phyloP scores from a whole-genome alignment of 2,329 filamentous ascomycete species.

The Colletotrichum abscissum region DNA sequence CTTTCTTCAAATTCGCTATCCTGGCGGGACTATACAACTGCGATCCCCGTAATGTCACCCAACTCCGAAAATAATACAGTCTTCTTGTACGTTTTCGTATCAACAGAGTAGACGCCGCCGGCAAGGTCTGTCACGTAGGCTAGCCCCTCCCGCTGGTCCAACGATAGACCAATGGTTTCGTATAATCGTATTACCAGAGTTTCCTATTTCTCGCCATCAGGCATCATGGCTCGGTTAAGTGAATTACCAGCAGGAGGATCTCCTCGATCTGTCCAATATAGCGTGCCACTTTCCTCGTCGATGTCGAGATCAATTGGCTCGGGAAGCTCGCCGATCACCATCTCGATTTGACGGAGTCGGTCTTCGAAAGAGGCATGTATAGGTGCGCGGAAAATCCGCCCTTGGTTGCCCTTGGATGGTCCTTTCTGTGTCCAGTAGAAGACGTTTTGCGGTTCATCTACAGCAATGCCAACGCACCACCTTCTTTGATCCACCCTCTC shows the following conservation, averaged over 20 bases:
- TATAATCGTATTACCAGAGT: conserved; percentile 16
- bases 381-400: conserved; percentile 10
- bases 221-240: neutral
- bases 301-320: conserved; percentile 20
- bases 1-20: too few species aligned
- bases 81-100: neutral
- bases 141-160: neutral
- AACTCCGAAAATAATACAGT: conserved; percentile 7
- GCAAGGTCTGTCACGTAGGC: conserved; percentile 10
- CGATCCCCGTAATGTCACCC: conserved; percentile 8
- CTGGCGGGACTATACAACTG: neutral
- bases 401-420: conserved; percentile 12
- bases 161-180: conserved; percentile 5
- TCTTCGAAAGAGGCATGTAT: neutral
- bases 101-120: conserved; percentile 10
- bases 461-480: conserved; percentile 20
- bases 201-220: neutral
- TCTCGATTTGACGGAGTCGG: neutral
- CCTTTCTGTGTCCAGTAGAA: conserved; percentile 27
- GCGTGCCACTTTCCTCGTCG: neutral
- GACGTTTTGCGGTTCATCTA: conserved; percentile 4
- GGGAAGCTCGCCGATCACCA: neutral
- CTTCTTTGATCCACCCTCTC: neutral
- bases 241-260: conserved; percentile 18
- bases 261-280: conserved; percentile 26